Base-by-base conservation (phyloP, 208 protist genomes). In the Crithidia fasciculata region DNA sequence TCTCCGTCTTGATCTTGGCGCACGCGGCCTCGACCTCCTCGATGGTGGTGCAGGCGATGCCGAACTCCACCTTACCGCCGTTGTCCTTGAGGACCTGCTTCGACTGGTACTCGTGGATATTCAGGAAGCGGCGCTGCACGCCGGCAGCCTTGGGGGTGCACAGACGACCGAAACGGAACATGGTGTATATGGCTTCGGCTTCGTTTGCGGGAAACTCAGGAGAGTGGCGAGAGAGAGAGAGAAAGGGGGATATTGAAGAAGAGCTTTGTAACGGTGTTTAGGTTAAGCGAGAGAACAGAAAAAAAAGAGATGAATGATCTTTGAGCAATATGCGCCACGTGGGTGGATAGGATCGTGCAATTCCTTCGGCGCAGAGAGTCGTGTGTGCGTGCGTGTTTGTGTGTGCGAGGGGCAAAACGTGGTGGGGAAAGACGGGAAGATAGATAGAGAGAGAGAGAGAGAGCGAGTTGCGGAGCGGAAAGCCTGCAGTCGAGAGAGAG, bases 71-170 rank as follows among this genome's bases (percentile, higher is more conserved):
- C 70, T 89, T 95, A 80, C 92, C 92, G 40, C 91, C 91, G 68
- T 86, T 82, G 62, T 96, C 90, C 84, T 94, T 96, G 50, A 98
- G 83, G 58, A 98, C 88, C 49, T 87, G 80, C 87, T 98, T 98
- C 57, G 94, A 94, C 78, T 96, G 91, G 82, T 88, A 98, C 80
- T 98, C 94, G 80, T 98, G 94, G 67, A 98, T 96, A 81, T 95
- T 96, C 54, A 98, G 83, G 74, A 93, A 92, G 70, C 94, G 91
- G 72, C 85, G 82, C 85, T 97, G 94, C 53, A 86, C 74, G 45
- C 62, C 61, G 39, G 75, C 72, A 77, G 83, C 72, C 74, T 78
- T 81, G 44, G 87, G 86, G 55, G 82, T 80, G 76, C 85, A 90
- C 37, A 85, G 73, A 81, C 88, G 88, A 61, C 74, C 74, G 64